Percentiles rank a stretch among this genome's conserved stretches.
phyloP scores from a whole-genome alignment of 2,329 filamentous ascomycete species.

The Aspergillus pseudoglaucus region DNA sequence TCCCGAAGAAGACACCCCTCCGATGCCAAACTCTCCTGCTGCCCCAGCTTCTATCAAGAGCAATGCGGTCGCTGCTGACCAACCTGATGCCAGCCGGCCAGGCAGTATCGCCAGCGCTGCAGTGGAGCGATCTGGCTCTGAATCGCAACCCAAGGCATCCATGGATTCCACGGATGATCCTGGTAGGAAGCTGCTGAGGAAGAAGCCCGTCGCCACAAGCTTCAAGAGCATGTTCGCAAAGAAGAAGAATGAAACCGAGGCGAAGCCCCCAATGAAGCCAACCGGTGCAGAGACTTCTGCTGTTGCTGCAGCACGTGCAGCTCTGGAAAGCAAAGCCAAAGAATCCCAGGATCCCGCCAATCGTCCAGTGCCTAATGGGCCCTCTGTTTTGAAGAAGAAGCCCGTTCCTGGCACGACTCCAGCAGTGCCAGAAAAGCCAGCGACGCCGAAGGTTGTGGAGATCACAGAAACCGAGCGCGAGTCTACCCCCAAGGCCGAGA shows the following conservation, averaged over 20 bases:
- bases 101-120: conserved; percentile 11
- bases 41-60: conserved; percentile 19
- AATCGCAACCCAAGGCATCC: conserved; percentile 28
- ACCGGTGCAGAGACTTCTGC: conserved; percentile 28
- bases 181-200: conserved; percentile 39
- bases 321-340: conserved; percentile 33
- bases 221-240: conserved; percentile 40
- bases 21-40: conserved; percentile 19
- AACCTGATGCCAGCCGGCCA: conserved; percentile 9
- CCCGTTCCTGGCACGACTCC: conserved; percentile 16
- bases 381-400: conserved; percentile 29
- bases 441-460: conserved; percentile 3
- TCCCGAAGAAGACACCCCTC: conserved; percentile 26
- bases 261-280: conserved; percentile 25
- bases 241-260: conserved; percentile 25
- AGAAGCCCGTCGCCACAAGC: conserved; percentile 35
- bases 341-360: conserved; percentile 23
- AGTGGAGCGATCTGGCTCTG: conserved; percentile 16
- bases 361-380: conserved; percentile 17
- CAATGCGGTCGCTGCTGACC: conserved; percentile 11
- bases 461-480: conserved; percentile 17
- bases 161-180: conserved; percentile 25
- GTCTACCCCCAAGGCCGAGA: not conserved
- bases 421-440: conserved; percentile 6
- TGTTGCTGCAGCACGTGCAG: conserved; percentile 38